These are phyloP conservation scores for Pleurotus salmoneostramineus DNA, from an alignment of 768 basidiomycete species.

Conservation along the genomic window DNA sequence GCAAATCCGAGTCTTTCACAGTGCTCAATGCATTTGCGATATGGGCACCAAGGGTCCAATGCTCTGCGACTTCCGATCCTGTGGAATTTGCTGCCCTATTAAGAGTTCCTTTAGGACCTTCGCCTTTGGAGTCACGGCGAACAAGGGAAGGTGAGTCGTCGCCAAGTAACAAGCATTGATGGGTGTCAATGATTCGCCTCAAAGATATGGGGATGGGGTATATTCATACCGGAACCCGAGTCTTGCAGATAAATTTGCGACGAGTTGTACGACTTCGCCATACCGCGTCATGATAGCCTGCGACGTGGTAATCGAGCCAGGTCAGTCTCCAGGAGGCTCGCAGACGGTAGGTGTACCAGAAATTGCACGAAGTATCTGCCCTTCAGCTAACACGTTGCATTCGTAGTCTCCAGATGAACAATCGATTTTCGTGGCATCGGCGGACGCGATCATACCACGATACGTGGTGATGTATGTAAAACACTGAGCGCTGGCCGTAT, in stretches of 20 bases:
- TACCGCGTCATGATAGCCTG: constrained; percentile 65
- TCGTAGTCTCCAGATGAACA: constrained; percentile 42
- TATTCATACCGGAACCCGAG: constrained; percentile 61
- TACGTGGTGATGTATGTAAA: constrained; percentile 58
- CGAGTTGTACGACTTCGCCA: constrained; percentile 63
- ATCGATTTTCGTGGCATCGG: constrained; percentile 46
- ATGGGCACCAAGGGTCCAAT: constrained; percentile 48
- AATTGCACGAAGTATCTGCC: background rate
- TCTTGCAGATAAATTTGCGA: constrained; percentile 55
- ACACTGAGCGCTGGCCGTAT: constrained; percentile 13
- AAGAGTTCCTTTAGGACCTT: constrained; percentile 54
- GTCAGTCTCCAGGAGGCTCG: constrained; percentile 16
- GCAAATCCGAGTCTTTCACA: constrained; percentile 58
- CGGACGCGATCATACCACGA: constrained; percentile 55
- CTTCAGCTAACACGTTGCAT: background rate
- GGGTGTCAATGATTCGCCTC: constrained; percentile 4
- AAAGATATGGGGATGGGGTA: constrained; percentile 57
- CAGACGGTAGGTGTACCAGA: constrained; percentile 7
- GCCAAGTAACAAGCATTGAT: constrained; percentile 1
- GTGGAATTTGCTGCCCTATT: constrained; percentile 59
- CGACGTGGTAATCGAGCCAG: constrained; percentile 42
- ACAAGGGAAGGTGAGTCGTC: constrained; percentile 48
- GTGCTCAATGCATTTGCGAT: constrained; percentile 67
- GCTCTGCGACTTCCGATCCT: constrained; percentile 57
- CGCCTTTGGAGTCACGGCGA: constrained; percentile 50